Base-by-base conservation (phyloP, 2,329 filamentous ascomycete species). In the Cercospora sojina region DNA sequence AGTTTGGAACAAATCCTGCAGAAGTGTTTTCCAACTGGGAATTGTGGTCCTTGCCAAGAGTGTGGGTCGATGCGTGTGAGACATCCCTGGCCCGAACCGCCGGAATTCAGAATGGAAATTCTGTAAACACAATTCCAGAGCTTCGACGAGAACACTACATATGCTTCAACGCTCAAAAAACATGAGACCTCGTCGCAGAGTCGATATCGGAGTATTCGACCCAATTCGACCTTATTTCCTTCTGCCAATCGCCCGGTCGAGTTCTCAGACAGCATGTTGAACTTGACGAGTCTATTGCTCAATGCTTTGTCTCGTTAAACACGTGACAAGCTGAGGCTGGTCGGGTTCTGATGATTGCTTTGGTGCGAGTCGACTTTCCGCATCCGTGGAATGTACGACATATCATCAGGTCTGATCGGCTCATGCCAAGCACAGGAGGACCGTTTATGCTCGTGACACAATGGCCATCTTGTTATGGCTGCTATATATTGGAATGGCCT, bases 121-220 rank as follows among this genome's bases (percentile, higher is more conserved):
- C 25, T 55, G 43, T 62, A 47, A 62, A 62, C 59, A 62, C 43
- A 62, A 62, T 62, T 53, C 41, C 47, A 29, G 12, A 51, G 29
- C 41, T 32, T 32, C 2, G 56, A 58, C 25, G 9, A 59, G 10
- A 31, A 20, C 31, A 20, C n/a, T 10, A 5, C 29, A 18, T 35
- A 16, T 7, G 18, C 25, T 35, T 32, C 29, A 57, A 32, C n/a
- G 18, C 7, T 20, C 20, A 25, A 51, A 5, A 10, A 25, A 12
- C 4, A 27, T 16, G 12, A 51, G 5, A 23, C 12, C 18, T 23
- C 5, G 23, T 23, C 23, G 9, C 47, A 13, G 20, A 23, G 13
- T 12, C 12, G 8, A 13, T 13, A 27, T 25, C 27, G 12, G 20
- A 16, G 5, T 3, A 51, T 51, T 12, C 23, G 5, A 12, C 23